Evolutionary conservation across 2,329 filamentous ascomycete species (phyloP).

Genomic region (Neofusicoccum kwambonambiense): DNA sequence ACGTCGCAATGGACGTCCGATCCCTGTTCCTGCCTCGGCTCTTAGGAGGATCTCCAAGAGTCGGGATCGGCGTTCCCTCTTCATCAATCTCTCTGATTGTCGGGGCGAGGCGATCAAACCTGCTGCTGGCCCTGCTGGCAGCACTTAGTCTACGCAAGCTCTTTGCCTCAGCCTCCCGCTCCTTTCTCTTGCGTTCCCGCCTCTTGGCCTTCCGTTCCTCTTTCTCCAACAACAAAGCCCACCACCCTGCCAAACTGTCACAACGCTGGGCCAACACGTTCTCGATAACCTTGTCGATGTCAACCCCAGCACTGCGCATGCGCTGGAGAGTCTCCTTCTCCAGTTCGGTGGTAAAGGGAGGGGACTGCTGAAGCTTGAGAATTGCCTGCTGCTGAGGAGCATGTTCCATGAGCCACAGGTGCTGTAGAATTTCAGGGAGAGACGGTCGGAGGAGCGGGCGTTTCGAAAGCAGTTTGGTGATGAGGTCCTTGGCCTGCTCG

Average conservation of each 20-base stretch:
- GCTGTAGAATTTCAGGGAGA: constrained; percentile 78
- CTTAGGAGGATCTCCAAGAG: constrained; percentile 57
- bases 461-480: constrained; percentile 83
- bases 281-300: constrained; percentile 92
- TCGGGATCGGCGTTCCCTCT: constrained; percentile 57
- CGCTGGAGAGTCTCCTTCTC: constrained; percentile 90
- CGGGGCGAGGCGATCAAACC: constrained; percentile 76
- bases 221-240: constrained; percentile 90
- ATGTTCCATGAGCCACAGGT: constrained; percentile 85
- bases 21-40: constrained; percentile 76
- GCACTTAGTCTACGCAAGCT: constrained; percentile 80
- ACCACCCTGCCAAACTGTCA: constrained; percentile 91
- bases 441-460: constrained; percentile 79
- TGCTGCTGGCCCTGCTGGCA: constrained; percentile 86
- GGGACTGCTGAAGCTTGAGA: constrained; percentile 73
- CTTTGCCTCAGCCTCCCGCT: constrained; percentile 78
- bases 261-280: constrained; percentile 88
- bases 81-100: constrained; percentile 77
- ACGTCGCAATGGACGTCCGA: constrained; percentile 51
- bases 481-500: constrained; percentile 71
- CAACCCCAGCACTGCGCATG: constrained; percentile 90
- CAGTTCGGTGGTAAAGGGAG: constrained; percentile 79
- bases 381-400: constrained; percentile 87
- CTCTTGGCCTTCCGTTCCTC: constrained; percentile 83
- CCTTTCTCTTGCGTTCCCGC: constrained; percentile 77